Percentiles rank a stretch among this genome's conserved stretches.
These are phyloP conservation scores for Amanita phalloides DNA, from an alignment of 768 basidiomycete genomes.

Conservation along the genomic window DNA sequence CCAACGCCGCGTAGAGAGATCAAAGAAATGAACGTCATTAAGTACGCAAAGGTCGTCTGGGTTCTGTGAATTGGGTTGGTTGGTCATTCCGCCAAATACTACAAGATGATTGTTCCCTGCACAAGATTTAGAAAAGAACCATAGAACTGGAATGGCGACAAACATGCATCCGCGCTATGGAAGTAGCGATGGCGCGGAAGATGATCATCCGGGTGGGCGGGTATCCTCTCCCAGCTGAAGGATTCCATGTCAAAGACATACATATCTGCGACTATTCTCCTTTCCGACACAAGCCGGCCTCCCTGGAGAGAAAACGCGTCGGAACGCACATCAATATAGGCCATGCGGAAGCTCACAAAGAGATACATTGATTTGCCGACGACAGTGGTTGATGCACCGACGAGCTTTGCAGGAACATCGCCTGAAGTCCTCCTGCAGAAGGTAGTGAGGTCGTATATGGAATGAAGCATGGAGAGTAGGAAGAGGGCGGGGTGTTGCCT, in stretches of 20 bases:
- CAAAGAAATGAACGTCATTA: constrained; percentile 86
- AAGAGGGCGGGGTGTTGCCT: constrained; percentile 4
- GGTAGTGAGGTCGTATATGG: constrained; percentile 85
- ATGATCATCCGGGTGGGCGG: constrained; percentile 50
- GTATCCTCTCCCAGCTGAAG: constrained; percentile 69
- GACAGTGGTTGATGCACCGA: constrained; percentile 88
- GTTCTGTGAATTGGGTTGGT: constrained; percentile 56
- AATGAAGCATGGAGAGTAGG: constrained; percentile 41
- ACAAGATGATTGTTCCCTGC: constrained; percentile 87
- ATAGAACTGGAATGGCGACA: constrained; percentile 13
- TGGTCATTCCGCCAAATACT: constrained; percentile 93
- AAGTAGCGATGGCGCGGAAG: constrained; percentile 86
- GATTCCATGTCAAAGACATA: constrained; percentile 82
- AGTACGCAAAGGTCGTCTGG: constrained; percentile 85
- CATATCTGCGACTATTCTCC: constrained; percentile 84
- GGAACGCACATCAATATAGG: background rate
- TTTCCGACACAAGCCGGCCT: constrained; percentile 76
- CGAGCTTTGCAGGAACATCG: constrained; percentile 81
- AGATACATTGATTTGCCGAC: constrained; percentile 84
- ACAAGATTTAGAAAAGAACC: constrained; percentile 2
- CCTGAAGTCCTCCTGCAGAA: constrained; percentile 76
- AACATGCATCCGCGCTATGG: constrained; percentile 83
- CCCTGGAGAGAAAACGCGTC: constrained; percentile 36
- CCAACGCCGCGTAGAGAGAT: constrained; percentile 66
- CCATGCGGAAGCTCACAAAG: constrained; percentile 46